Base-by-base conservation (phyloP, 352 stramenopile species). In the Phytophthora quininea region DNA sequence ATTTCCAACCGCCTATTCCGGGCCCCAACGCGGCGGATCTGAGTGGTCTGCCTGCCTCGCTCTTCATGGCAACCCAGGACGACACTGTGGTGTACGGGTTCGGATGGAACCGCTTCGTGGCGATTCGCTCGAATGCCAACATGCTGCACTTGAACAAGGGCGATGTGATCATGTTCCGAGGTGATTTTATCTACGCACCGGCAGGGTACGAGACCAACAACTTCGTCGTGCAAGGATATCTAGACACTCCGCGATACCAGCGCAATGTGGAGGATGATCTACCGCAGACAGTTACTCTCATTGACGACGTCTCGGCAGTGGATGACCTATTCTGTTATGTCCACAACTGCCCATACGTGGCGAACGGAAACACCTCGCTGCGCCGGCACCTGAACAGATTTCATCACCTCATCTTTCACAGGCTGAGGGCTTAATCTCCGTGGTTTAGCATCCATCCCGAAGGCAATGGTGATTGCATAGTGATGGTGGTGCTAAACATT, bases 91-190 rank as follows among this genome's bases (percentile, higher is more conserved):
- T 47, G 3, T 47, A 4, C 40, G 40, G 40, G 12, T 47, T 24
- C 19, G 40, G 40, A 14, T 55, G 49, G 49, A 55, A 55, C 12
- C 32, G 35, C 6, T 31, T 55, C 9, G 49, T 55, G 7, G 49
- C 49, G 4, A 14, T 55, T n/a, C 12, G 49, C 9, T 55, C 49
- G 4, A 55, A 55, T 32, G 29, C 15, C 7, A 11, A 55, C 43
- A 31, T 15, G 4, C 43, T 55, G 10, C 31, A 14, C 32, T 35
- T 55, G 11, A 45, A 55, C 14, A 43, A 55, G 32, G 49, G 49
- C 10, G 32, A 55, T 5, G 45, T 55, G 32, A 46, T 55, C 31
- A 33, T 43, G 30, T 11, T 40, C 10, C 35, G 10, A 6, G 35
- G 35, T 6, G 35, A 40, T 11, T 40, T 40, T 11, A 40, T 40